Evolutionary conservation across 78 protist genomes (phyloP).

Genomic region (Dictyostelium purpureum): DNA sequence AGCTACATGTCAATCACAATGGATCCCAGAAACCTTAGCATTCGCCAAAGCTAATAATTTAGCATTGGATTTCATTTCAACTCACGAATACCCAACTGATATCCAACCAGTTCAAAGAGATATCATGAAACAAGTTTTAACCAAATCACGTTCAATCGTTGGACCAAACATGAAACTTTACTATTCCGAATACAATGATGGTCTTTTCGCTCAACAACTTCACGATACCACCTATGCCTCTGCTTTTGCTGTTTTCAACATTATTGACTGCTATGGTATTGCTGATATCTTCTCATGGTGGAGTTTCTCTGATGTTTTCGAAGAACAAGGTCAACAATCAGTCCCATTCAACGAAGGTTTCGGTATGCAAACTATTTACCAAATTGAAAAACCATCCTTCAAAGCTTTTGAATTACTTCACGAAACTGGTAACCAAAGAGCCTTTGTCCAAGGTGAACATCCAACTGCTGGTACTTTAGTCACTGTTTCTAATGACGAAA

Average conservation of each 20-base stretch:
- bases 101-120: slow-evolving; percentile 63
- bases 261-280: slow-evolving; percentile 70
- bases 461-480: slow-evolving; percentile 70
- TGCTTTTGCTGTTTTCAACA: slow-evolving; percentile 61
- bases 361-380: slow-evolving; percentile 59
- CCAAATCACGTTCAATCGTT: slow-evolving; percentile 14
- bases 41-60: slow-evolving; percentile 4
- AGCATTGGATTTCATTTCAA: slow-evolving; percentile 50
- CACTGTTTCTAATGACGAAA: neutral
- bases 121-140: slow-evolving; percentile 52
- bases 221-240: slow-evolving; percentile 67
- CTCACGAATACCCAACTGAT: slow-evolving; percentile 80
- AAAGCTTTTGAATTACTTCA: slow-evolving; percentile 72
- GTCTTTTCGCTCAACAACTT: slow-evolving; percentile 10
- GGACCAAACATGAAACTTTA: slow-evolving; percentile 53
- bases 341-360: slow-evolving; percentile 62
- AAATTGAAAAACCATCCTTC: slow-evolving; percentile 65
- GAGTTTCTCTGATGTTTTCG: slow-evolving; percentile 73
- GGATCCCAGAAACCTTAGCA: slow-evolving; percentile 48
- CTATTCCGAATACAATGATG: slow-evolving; percentile 73
- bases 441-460: slow-evolving; percentile 22
- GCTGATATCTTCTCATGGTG: slow-evolving; percentile 72
- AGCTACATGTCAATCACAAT: slow-evolving; percentile 74
- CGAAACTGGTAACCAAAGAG: slow-evolving; percentile 58
- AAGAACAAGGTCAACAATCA: slow-evolving; percentile 73